Percentiles rank a stretch among this genome's conserved stretches.
These are phyloP conservation scores for Phytophthora quininea DNA, from an alignment of 352 stramenopile species.

Conservation along the genomic window DNA sequence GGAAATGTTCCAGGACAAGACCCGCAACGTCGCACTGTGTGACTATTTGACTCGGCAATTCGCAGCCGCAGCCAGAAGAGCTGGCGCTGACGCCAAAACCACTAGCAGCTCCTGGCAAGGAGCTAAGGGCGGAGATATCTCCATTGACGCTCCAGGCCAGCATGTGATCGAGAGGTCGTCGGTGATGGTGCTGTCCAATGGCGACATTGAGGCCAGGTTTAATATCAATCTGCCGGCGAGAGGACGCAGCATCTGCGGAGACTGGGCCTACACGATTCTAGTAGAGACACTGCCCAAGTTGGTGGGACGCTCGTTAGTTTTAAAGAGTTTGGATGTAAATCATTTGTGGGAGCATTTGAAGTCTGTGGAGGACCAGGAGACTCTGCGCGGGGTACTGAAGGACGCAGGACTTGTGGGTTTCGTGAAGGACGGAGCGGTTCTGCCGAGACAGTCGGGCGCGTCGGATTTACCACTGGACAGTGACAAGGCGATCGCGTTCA, in stretches of 20 bases:
- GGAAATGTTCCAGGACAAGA: conserved; percentile 77
- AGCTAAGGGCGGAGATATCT: conserved; percentile 94
- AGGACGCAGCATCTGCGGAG: conserved; percentile 93
- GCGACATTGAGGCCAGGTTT: conserved; percentile 92
- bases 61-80: conserved; percentile 55
- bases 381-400: conserved; percentile 86
- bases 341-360: conserved; percentile 88
- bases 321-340: conserved; percentile 66
- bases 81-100: conserved; percentile 71
- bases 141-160: conserved; percentile 92
- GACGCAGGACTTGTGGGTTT: conserved; percentile 90
- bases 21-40: conserved; percentile 84
- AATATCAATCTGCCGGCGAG: conserved; percentile 95
- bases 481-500: conserved; percentile 77
- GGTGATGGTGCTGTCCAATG: conserved; percentile 77
- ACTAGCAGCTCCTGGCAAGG: conserved; percentile 81
- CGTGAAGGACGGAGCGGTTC: conserved; percentile 91
- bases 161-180: conserved; percentile 94
- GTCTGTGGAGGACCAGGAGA: conserved; percentile 93
- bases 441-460: conserved; percentile 85
- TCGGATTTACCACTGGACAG: conserved; percentile 57
- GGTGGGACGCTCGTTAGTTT: conserved; percentile 80
- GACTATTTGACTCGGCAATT: conserved; percentile 93
- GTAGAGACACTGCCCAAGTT: conserved; percentile 88
- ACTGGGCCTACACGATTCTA: conserved; percentile 93